Evolutionary conservation across 257 asterid species (phyloP), one percentile per base, ranked within the genome.

Genomic region (Cinchona pubescens): DNA sequence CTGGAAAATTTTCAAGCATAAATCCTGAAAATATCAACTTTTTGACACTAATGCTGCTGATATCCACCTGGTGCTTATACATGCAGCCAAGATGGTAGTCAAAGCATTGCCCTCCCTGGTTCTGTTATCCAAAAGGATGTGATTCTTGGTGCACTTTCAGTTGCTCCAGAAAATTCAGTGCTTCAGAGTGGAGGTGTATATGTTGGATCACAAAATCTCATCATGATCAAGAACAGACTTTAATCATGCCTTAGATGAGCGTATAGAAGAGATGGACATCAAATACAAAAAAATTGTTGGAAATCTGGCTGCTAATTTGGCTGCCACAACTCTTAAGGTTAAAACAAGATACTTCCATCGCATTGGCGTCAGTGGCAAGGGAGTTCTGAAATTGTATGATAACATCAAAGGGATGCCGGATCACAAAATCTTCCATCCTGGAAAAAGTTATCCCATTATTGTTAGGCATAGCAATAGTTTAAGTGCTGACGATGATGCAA

Each of bases 401-500:
- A 67, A 79, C 73, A 82, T 91, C 25, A 68, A 76, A 77, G 96
- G 96, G 8, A 80, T 90, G 5, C 97, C 96, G 7, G 84, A 74
- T 11, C 97, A 90, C 86, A 80, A 82, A 21, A 86, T 91, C 71
- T 90, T 91, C 84, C 72, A 23, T 37, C 71, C 84, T 14, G 92
- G 96, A 40, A 87, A 83, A 83, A 79, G 74, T 5, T 88, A 84
- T 59, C 89, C 90, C 4, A 82, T 91, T 78, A 85, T 91, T 68
- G 76, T 91, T 35, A 86, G 97, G 23, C 97, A 91, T 73, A 91
- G 97, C 87, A 91, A 91, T 79, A 87, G 94, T 79, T 87, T 91
- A 82, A 91, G 96, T 38, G 92, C 96, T 1, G 97, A 91, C 30
- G 97, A 91, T 77, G 97, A 91, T 79, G 97, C 96, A 40, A 87